Evolutionary conservation across 2,329 filamentous ascomycete genomes (phyloP).

Genomic region (Calonectria pauciramosa): DNA sequence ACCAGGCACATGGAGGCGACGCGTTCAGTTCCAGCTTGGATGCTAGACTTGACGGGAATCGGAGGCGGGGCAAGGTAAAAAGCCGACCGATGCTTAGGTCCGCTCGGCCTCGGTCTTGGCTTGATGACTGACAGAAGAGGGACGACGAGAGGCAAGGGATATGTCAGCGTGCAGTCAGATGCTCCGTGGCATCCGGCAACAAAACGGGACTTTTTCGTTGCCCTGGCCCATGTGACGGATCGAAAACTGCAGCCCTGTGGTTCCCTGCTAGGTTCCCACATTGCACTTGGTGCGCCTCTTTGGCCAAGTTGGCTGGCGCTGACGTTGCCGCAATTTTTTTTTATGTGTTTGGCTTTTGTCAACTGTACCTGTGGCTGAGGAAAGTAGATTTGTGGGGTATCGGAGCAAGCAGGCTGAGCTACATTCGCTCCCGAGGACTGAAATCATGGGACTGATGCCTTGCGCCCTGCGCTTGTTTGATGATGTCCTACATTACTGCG

Average conservation of each 20-base stretch:
- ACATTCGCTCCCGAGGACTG: slow-evolving; percentile 14
- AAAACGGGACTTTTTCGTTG: slow-evolving; percentile 48
- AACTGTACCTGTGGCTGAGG: slow-evolving; percentile 24
- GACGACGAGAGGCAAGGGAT: slow-evolving; percentile 33
- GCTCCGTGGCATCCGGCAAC: slow-evolving; percentile 45
- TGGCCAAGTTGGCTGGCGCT: slow-evolving; percentile 27
- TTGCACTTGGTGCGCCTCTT: slow-evolving; percentile 17
- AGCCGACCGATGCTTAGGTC: slow-evolving; percentile 37
- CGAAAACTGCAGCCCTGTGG: slow-evolving; percentile 44
- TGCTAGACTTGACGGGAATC: slow-evolving; percentile 27
- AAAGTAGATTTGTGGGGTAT: slow-evolving; percentile 25
- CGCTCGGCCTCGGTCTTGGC: slow-evolving; percentile 40
- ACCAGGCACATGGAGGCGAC: neutral
- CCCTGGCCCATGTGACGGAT: slow-evolving; percentile 42
- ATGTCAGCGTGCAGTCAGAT: slow-evolving; percentile 40
- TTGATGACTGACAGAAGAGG: neutral
- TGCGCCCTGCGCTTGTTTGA: slow-evolving; percentile 22
- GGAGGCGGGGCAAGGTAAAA: slow-evolving; percentile 37
- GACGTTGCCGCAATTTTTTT: slow-evolving; percentile 32
- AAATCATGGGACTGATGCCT: slow-evolving; percentile 19
- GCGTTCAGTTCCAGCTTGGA: slow-evolving; percentile 5
- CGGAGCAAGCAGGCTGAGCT: slow-evolving; percentile 18
- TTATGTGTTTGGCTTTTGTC: slow-evolving; percentile 36
- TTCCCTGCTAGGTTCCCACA: slow-evolving; percentile 23
- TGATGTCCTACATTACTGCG: neutral